Evolutionary conservation across 306 rosid species (phyloP), one percentile per base, ranked within the genome.

Genomic region (Castanea crenata): DNA sequence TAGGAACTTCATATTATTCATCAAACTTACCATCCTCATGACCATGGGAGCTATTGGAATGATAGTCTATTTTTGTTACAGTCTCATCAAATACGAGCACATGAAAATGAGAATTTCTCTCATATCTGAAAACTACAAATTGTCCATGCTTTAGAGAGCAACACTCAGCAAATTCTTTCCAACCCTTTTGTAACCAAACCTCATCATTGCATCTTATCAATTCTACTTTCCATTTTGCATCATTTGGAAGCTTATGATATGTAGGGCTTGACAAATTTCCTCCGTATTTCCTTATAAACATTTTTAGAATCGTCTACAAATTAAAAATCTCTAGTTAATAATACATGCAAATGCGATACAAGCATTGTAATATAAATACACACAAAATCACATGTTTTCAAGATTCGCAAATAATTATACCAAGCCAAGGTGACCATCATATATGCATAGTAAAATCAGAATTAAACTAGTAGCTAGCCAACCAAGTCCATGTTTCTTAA

Each of bases 51-150:
- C 32, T 59, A 23, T 8, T 38, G 49, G 8, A 3, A 7, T 86
- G 80, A 82, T 83, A 86, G 4, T 82, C 56, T 15, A 83, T 80
- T 49, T 80, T 85, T 0, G 29, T 19, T 18, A 62, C 31, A 34
- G 20, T 83, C 15, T 0, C 5, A n/a, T 86, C 86, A 61, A 76
- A 77, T 58, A 86, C 72, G 19, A 55, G 2, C 15, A 83, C 74
- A 6, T 19, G 46, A 15, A 86, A 86, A 4, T 51, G 5, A 49
- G 78, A 83, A 12, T 83, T 69, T 38, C 76, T 79, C 21, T 62
- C 69, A 38, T 80, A 70, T 73, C 54, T 59, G 15, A 83, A 79
- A 19, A 19, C 32, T 5, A 86, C 19, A 2, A 74, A 29, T 35
- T 69, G 41, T 1, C 82, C 78, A 0, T 1, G 2, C 9, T 13